phyloP scores from a whole-genome alignment of 164 flowering plant genomes.

The Litsea cubeba region DNA sequence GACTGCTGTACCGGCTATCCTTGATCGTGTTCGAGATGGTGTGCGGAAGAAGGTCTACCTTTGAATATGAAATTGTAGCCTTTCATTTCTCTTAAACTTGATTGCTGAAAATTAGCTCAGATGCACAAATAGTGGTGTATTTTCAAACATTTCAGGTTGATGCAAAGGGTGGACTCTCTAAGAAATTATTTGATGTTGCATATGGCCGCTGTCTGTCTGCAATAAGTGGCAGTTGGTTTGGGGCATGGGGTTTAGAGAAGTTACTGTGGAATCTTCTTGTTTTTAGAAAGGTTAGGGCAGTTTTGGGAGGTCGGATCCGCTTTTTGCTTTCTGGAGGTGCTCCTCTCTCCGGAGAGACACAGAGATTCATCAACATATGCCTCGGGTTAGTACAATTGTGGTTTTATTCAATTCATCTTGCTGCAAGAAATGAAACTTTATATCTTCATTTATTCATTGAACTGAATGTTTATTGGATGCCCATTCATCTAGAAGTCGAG shows the following conservation, averaged over 20 bases:
- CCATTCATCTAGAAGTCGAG: not conserved
- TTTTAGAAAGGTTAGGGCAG: constrained; percentile 73
- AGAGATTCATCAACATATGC: constrained; percentile 93
- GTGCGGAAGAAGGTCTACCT: constrained; percentile 74
- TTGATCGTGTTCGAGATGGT: constrained; percentile 96
- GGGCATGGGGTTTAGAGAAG: constrained; percentile 94
- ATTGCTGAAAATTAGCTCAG: not conserved
- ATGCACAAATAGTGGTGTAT: constrained; percentile 1
- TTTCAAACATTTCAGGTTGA: constrained; percentile 53
- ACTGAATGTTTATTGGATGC: not conserved
- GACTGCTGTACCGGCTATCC: constrained; percentile 97
- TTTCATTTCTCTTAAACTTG: constrained; percentile 1
- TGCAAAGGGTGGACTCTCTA: constrained; percentile 77
- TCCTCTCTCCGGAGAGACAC: constrained; percentile 96
- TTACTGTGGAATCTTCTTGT: constrained; percentile 73
- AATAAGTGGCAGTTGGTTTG: constrained; percentile 94
- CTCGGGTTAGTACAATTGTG: constrained; percentile 66
- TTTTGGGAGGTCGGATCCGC: constrained; percentile 86
- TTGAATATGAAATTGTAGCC: not conserved
- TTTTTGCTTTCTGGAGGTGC: constrained; percentile 96
- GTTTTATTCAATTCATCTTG: not conserved
- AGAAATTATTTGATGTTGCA: constrained; percentile 72
- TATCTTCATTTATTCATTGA: not conserved
- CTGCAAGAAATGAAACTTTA: not conserved
- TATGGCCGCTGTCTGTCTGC: constrained; percentile 79